phyloP scores from a whole-genome alignment of 176 grass and related monocot species.

The Lolium perenne region DNA sequence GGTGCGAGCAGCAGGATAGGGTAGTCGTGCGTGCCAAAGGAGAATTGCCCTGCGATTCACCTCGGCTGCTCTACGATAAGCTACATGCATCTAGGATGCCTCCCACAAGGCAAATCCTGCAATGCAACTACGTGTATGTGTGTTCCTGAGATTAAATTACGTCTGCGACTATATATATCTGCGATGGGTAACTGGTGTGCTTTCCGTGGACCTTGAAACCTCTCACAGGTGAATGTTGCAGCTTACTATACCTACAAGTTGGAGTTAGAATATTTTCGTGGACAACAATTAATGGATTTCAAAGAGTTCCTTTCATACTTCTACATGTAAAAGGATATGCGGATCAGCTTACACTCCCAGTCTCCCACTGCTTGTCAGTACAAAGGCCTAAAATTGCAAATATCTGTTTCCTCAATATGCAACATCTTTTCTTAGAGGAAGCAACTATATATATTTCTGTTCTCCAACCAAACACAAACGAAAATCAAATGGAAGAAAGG shows the following conservation, averaged over 20 bases:
- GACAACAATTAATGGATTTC: background rate
- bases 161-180: background rate
- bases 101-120: background rate
- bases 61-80: background rate
- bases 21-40: conserved; percentile 54
- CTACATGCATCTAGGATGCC: no score
- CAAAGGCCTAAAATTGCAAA: no score
- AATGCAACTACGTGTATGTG: background rate
- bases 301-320: background rate
- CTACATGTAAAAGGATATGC: background rate
- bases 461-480: no score
- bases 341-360: background rate
- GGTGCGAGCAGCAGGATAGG: background rate
- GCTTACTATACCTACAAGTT: background rate
- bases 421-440: no score
- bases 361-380: no score
- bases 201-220: background rate
- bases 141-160: background rate
- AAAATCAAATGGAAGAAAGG: no score
- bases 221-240: background rate
- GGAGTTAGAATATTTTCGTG: background rate
- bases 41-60: conserved; percentile 74
- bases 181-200: background rate
- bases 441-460: no score
- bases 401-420: no score